Percentiles rank a stretch among this genome's conserved stretches.
Evolutionary conservation across 139 green algal genomes (phyloP).

Genomic region (Nannochloris sp.): DNA sequence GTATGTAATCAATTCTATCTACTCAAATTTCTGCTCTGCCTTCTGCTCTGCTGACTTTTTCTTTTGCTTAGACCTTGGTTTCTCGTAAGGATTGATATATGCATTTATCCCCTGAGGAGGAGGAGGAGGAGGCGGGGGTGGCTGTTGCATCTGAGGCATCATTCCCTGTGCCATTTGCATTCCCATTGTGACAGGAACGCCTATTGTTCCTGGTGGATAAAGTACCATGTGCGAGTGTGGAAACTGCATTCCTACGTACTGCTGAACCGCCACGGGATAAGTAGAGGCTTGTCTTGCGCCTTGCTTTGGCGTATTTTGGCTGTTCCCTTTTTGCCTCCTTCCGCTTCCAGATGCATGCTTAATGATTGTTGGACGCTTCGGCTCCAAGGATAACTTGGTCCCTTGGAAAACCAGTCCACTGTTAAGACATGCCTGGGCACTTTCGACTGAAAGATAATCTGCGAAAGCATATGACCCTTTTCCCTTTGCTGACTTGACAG

Average conservation of each 20-base stretch:
- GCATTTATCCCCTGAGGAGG: neutral
- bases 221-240: neutral
- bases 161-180: neutral
- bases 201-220: neutral
- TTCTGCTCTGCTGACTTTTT: too few relatives aligned
- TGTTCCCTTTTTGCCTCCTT: slow-evolving; percentile 5
- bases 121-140: neutral
- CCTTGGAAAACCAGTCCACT: slow-evolving; percentile 6
- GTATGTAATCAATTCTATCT: too few relatives aligned
- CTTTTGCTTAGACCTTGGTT: too few relatives aligned
- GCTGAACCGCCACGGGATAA: neutral
- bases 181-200: slow-evolving; percentile 1
- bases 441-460: slow-evolving; percentile 30
- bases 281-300: neutral
- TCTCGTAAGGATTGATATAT: too few relatives aligned
- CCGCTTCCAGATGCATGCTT: neutral
- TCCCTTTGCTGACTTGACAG: slow-evolving; percentile 37
- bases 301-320: neutral
- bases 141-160: slow-evolving; percentile 5
- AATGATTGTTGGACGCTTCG: slow-evolving; percentile 20
- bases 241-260: neutral
- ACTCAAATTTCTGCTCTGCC: too few relatives aligned
- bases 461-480: slow-evolving; percentile 46
- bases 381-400: neutral
- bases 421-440: slow-evolving; percentile 6